A percentile compares a stretch with the other conserved stretches of the same genome.
Evolutionary conservation across 768 basidiomycete genomes (phyloP).

Genomic region (Mycena filopes): DNA sequence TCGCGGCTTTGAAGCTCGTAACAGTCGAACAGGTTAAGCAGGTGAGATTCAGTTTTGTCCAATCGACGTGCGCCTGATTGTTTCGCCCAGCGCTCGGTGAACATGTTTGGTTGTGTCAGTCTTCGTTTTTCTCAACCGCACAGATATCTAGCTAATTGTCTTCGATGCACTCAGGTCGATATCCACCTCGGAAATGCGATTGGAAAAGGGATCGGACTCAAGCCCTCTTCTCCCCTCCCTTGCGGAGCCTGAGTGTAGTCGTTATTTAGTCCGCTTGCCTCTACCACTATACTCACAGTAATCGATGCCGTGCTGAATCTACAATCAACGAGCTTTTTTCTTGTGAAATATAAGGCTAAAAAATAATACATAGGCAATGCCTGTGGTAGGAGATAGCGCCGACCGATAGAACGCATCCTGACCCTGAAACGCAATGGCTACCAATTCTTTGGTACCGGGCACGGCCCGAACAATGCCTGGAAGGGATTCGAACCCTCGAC

Average conservation of each 20-base stretch:
- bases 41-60: slow-evolving; percentile 2
- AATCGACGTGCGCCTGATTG: not conserved
- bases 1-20: slow-evolving; percentile 20
- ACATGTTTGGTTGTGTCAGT: slow-evolving; percentile 33
- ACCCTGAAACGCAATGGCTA: too few relatives aligned
- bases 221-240: slow-evolving; percentile 13
- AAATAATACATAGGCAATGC: too few relatives aligned
- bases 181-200: slow-evolving; percentile 15
- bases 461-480: too few relatives aligned
- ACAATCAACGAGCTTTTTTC: too few relatives aligned
- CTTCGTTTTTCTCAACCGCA: not conserved
- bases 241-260: slow-evolving; percentile 25
- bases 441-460: too few relatives aligned
- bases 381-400: too few relatives aligned
- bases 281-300: too few relatives aligned
- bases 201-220: slow-evolving; percentile 16
- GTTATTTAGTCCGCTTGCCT: too few relatives aligned
- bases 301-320: too few relatives aligned
- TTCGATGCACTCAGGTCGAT: slow-evolving; percentile 11
- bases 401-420: too few relatives aligned
- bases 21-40: slow-evolving; percentile 17
- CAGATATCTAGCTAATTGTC: not conserved
- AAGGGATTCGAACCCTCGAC: too few relatives aligned
- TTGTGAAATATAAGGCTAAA: too few relatives aligned
- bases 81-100: slow-evolving; percentile 18